Base-by-base conservation (phyloP, 305 asterid genomes). In the Stenogyne calaminthoides region DNA sequence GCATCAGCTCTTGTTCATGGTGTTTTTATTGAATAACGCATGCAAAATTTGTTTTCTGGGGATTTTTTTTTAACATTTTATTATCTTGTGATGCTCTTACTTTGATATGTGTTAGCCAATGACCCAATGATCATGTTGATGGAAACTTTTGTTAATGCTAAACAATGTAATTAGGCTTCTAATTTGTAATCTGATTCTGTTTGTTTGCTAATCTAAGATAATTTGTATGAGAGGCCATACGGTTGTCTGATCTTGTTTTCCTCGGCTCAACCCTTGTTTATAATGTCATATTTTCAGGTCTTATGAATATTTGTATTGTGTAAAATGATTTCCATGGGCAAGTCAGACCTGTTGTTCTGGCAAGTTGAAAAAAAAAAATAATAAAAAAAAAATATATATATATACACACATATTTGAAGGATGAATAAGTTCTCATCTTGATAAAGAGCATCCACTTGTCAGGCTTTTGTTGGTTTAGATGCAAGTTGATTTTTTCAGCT, bases 1-100 rank as follows among this genome's bases (percentile, higher is more conserved):
- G 66, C 75, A 55, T 46, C 64, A 74, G 72, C 78, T 54, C 25
- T 61, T 66, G 55, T 51, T 75, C 71, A 64, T 56, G 54, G 46
- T 54, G 25, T 32, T 34, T 46, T 7, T 39, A 16, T 20, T 49
- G 11, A 36, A n/a, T 47, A 61, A 29, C 25, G 9, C n/a, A 5
- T 59, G 75, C 22, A 54, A 54, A 34, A 6, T 12, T 16, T 71
- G 7, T 71, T 34, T 12, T 15, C 12, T 7, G 6, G 18, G 9
- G 29, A 32, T n/a, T 34, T 10, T 22, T 5, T 73, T 36, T 19
- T n/a, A 7, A 20, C 62, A 54, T 52, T n/a, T 36, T 3, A 15
- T 11, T n/a, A 7, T 52, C 6, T 37, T 36, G 32, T 66, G 3
- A 59, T 29, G 20, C 52, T 60, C 20, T 55, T 68, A 52, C 27